These are phyloP conservation scores for Spiraea crenata DNA, from an alignment of 331 rosid genomes.

Conservation along the genomic window DNA sequence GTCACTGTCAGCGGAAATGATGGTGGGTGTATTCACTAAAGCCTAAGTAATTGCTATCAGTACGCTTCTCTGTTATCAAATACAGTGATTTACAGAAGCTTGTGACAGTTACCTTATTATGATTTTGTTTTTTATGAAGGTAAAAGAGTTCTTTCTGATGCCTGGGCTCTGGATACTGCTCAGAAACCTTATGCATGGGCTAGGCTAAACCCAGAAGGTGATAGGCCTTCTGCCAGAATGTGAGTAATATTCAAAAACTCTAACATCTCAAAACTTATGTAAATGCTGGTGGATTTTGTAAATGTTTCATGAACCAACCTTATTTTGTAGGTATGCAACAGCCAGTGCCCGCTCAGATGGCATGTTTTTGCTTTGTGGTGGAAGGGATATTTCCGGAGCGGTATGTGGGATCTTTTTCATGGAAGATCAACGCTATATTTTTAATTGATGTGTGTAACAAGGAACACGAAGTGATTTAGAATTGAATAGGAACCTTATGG, in stretches of 20 bases:
- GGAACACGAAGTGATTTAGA: conserved; percentile 1
- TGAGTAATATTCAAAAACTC: conserved; percentile 45
- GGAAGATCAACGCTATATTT: neutral
- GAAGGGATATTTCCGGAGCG: conserved; percentile 89
- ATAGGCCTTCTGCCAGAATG: conserved; percentile 98
- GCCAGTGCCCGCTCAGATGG: conserved; percentile 99
- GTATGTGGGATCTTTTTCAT: conserved; percentile 45
- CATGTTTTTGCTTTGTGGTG: conserved; percentile 98
- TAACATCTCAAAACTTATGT: conserved; percentile 9
- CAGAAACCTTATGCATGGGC: conserved; percentile 96
- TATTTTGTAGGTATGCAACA: conserved; percentile 88
- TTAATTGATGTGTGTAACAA: neutral
- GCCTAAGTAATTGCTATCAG: neutral
- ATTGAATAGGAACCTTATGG: neutral
- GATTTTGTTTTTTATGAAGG: conserved; percentile 40
- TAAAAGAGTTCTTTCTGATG: conserved; percentile 85
- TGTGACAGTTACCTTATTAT: conserved; percentile 3
- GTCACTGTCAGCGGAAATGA: conserved; percentile 94
- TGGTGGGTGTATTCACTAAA: conserved; percentile 53
- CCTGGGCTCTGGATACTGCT: conserved; percentile 97
- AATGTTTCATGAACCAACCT: conserved; percentile 24
- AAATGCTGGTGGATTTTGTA: neutral
- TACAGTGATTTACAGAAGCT: conserved; percentile 1
- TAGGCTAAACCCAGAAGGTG: conserved; percentile 92
- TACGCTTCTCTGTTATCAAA: neutral